Base-by-base conservation (phyloP, 2,329 filamentous ascomycete species). In the Cryphonectria parasitica region DNA sequence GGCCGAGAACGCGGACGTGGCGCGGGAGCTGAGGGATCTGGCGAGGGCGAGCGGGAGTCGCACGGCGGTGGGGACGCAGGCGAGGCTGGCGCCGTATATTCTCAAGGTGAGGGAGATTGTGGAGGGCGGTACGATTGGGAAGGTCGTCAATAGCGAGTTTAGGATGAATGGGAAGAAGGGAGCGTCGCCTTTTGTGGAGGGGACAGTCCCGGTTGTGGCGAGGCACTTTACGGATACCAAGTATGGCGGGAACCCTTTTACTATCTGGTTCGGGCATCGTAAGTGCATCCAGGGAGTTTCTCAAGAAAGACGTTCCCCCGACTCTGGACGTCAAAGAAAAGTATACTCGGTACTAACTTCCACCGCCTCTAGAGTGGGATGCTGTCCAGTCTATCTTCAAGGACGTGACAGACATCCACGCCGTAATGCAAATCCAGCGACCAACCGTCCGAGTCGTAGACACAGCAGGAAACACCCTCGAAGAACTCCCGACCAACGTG, bases 41-140 rank as follows among this genome's bases (percentile, higher is more conserved):
- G 83, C 80, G 0, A 74, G 69, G 2, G 65, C 78, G 34, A 45
- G 49, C 19, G 66, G 63, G 31, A 34, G 15, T 1, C 77, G 77
- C 39, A 83, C 81, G 2, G 77, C 87, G 3, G 82, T 89, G 0
- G 86, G 86, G 0, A 70, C 88, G 1, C 88, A 90, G 74, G 86
- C 84, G 0, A 79, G 83, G 0, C 74, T 85, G 11, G 77, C 83
- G 0, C 86, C 87, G 0, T 73, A 82, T 0, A 75, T 84, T 3
- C 71, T 78, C 1, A 85, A 83, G 73, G 43, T 90, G 4, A 81
- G 79, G 39, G 78, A 83, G 15, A 52, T 88, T 0, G 66, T 90
- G 8, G 76, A 76, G 0, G 76, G 78, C 0, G 86, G 85, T 0
- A 77, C 76, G 2, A 82, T 90, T 36, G 88, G 88, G 0, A 84